A percentile compares a stretch with the other conserved stretches of the same genome.
Evolutionary conservation across 108 stramenopile genomes (phyloP).

Genomic region (Skeletonema grethae): DNA sequence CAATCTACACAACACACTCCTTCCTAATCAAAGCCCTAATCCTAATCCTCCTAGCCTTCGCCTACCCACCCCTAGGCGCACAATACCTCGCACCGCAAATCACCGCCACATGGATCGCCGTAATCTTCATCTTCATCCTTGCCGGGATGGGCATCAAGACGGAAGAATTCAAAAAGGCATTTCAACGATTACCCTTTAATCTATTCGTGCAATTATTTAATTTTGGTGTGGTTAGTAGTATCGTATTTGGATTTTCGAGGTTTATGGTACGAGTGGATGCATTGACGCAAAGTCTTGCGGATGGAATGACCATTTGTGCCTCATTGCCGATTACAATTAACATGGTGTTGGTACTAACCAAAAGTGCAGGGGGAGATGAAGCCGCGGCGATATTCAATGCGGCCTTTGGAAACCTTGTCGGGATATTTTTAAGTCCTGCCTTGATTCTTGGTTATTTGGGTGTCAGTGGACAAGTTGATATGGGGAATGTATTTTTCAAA

Average conservation of each 20-base stretch:
- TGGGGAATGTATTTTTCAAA: constrained; percentile 55
- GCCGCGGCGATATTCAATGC: constrained; percentile 82
- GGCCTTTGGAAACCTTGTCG: constrained; percentile 64
- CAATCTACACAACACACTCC: constrained; percentile 50
- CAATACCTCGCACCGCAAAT: constrained; percentile 70
- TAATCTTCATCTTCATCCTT: constrained; percentile 79
- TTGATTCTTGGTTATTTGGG: constrained; percentile 62
- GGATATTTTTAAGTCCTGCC: constrained; percentile 66
- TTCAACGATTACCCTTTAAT: constrained; percentile 72
- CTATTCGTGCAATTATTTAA: constrained; percentile 73
- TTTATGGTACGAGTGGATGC: constrained; percentile 46
- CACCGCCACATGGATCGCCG: constrained; percentile 82
- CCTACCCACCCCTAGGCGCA: constrained; percentile 86
- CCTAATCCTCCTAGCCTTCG: constrained; percentile 71
- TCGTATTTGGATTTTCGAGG: constrained; percentile 66
- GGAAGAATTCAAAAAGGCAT: constrained; percentile 81
- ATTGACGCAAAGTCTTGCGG: constrained; percentile 56
- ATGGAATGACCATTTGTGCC: constrained; percentile 83
- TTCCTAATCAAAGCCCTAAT: constrained; percentile 65
- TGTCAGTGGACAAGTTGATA: constrained; percentile 41
- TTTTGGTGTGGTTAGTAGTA: constrained; percentile 66
- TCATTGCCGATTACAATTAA: constrained; percentile 83
- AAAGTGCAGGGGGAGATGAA: constrained; percentile 78
- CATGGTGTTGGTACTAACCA: constrained; percentile 84
- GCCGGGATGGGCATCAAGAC: constrained; percentile 81